A percentile compares a stretch with the other conserved stretches of the same genome.
These are phyloP conservation scores for Metschnikowia koreensis DNA, from an alignment of 805 yeast genomes.

Conservation along the genomic window DNA sequence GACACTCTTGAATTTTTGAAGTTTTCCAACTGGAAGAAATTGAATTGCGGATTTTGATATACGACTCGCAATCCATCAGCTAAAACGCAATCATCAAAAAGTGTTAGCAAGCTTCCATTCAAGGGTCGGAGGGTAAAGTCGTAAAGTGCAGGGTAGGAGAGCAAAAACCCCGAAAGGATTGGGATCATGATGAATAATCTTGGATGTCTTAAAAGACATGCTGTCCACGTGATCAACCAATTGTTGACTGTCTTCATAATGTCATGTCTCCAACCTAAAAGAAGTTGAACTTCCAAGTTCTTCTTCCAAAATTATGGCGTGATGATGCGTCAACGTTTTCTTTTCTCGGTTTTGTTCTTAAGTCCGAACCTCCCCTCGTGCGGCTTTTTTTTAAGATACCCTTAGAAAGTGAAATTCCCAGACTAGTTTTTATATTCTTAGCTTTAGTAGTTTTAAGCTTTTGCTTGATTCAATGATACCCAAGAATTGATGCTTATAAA, in stretches of 20 bases:
- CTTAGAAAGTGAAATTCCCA: too few relatives aligned
- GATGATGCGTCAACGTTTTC: not conserved
- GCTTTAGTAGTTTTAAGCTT: too few relatives aligned
- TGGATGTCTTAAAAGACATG: slow-evolving; percentile 27
- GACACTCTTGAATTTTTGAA: not conserved
- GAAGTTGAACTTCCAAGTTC: not conserved
- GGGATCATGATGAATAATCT: slow-evolving; percentile 30
- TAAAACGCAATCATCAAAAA: slow-evolving; percentile 6
- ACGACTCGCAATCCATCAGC: slow-evolving; percentile 1
- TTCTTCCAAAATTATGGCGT: not conserved
- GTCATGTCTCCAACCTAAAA: slow-evolving; percentile 1
- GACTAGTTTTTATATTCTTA: too few relatives aligned
- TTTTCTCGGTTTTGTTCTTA: not conserved
- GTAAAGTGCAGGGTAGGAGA: slow-evolving; percentile 37
- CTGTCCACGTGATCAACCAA: slow-evolving; percentile 18
- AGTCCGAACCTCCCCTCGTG: not conserved
- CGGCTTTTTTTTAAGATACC: not conserved
- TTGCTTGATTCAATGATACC: too few relatives aligned
- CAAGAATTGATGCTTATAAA: too few relatives aligned
- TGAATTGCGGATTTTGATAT: not conserved
- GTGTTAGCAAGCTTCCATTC: slow-evolving; percentile 18
- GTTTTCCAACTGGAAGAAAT: not conserved
- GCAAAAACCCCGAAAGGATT: slow-evolving; percentile 27
- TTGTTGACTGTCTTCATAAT: slow-evolving; percentile 15
- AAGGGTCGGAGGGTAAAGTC: slow-evolving; percentile 30